Conservation (phyloP, 257 asterid species). For the Leonotis leonurus region DNA sequence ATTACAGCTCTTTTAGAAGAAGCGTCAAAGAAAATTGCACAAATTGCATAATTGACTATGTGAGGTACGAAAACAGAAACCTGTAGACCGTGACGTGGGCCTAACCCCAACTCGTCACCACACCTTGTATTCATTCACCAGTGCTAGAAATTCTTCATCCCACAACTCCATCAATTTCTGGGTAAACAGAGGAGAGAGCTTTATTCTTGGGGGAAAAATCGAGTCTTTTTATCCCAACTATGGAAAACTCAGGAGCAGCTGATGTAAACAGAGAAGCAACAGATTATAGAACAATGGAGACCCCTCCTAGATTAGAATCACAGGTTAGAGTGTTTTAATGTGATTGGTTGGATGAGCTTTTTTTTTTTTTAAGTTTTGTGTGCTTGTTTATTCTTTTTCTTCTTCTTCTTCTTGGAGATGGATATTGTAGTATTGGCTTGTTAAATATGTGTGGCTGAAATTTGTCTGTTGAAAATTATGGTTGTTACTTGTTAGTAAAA, state of each 20-base stretch:
- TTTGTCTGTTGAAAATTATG: not conserved
- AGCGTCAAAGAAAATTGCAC: not conserved
- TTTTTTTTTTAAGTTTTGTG: not conserved
- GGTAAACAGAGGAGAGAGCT: not conserved
- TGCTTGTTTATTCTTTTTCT: not conserved
- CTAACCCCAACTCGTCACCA: constrained; percentile 14
- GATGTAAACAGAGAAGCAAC: constrained; percentile 15
- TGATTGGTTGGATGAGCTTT: constrained; percentile 6
- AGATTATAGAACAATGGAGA: constrained; percentile 12
- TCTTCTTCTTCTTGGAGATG: not conserved
- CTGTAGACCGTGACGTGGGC: constrained; percentile 26
- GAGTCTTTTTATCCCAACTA: not conserved
- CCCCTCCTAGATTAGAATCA: constrained; percentile 17
- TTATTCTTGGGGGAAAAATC: not conserved
- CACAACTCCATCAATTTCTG: not conserved
- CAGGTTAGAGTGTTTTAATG: constrained; percentile 19
- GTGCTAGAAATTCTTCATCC: not conserved
- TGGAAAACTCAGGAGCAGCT: constrained; percentile 23
- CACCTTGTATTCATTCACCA: constrained; percentile 1
- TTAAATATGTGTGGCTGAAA: constrained; percentile 13
- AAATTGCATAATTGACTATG: not conserved
- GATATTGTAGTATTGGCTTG: not conserved
- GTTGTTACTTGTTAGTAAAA: not conserved
- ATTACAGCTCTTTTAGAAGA: not conserved
- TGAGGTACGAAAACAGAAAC: not conserved